Conservation (phyloP, 2,329 filamentous ascomycete species). For the Calonectria pseudoreteaudii region DNA sequence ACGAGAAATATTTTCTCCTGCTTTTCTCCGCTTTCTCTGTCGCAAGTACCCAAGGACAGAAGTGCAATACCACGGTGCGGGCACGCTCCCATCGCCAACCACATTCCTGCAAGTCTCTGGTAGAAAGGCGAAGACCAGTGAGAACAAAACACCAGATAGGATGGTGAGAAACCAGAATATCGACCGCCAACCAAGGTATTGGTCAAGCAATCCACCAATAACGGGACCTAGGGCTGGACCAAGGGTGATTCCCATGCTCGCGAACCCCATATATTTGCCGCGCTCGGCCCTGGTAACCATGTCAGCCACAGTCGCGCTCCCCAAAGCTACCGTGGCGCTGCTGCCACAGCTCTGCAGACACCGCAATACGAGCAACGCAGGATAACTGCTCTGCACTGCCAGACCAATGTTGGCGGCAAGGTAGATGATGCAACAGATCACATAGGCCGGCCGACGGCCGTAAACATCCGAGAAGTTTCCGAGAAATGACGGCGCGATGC, state of each 20-base stretch:
- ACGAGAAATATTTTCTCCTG: neutral
- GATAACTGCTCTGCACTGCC: constrained; percentile 56
- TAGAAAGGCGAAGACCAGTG: constrained; percentile 14
- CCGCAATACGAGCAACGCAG: constrained; percentile 57
- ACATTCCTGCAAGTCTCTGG: constrained; percentile 27
- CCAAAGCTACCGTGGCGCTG: constrained; percentile 49
- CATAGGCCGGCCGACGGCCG: constrained; percentile 58
- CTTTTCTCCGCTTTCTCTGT: neutral
- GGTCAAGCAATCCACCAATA: constrained; percentile 54
- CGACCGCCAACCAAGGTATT: constrained; percentile 30
- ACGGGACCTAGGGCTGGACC: constrained; percentile 57
- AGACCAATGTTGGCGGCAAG: constrained; percentile 59
- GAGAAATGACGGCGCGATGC: constrained; percentile 7
- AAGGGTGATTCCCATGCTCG: constrained; percentile 46
- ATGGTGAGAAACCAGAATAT: constrained; percentile 32
- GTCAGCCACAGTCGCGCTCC: constrained; percentile 47
- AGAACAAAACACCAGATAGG: constrained; percentile 3
- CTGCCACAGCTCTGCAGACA: constrained; percentile 60
- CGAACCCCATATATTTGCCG: constrained; percentile 36
- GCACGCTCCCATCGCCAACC: constrained; percentile 27
- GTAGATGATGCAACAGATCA: constrained; percentile 59
- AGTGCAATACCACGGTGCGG: constrained; percentile 4
- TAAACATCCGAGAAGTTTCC: constrained; percentile 47
- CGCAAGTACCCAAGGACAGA: constrained; percentile 3
- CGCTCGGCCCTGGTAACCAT: constrained; percentile 43